phyloP scores from a whole-genome alignment of 257 asterid species.

The Ilex aquifolium region DNA sequence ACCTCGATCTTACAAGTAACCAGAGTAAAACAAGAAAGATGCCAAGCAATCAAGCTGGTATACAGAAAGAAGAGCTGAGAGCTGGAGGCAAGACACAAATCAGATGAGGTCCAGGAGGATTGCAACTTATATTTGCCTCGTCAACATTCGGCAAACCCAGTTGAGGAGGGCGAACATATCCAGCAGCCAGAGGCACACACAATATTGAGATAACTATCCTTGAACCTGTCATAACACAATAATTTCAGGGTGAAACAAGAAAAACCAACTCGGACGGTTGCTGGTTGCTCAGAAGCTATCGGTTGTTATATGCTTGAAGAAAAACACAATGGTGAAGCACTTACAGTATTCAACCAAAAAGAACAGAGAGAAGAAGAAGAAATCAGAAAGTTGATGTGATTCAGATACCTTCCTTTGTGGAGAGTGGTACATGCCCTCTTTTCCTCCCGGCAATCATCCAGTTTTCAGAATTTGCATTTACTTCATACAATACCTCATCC shows the following conservation, averaged over 20 bases:
- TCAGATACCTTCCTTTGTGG: constrained; percentile 66
- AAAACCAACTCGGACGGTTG: neutral
- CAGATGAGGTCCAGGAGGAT: constrained; percentile 93
- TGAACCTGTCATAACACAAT: constrained; percentile 51
- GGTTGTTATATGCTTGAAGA: neutral
- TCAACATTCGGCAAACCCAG: constrained; percentile 70
- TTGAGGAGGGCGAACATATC: constrained; percentile 91
- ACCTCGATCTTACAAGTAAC: neutral
- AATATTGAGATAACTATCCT: constrained; percentile 65
- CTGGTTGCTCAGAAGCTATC: too few species aligned
- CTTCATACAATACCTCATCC: constrained; percentile 88
- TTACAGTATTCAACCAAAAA: neutral
- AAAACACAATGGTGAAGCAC: neutral
- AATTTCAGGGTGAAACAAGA: constrained; percentile 6
- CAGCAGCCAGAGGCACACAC: constrained; percentile 91
- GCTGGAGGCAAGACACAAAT: constrained; percentile 85
- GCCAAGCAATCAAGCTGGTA: constrained; percentile 40
- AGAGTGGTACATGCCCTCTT: constrained; percentile 71
- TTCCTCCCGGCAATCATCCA: constrained; percentile 99
- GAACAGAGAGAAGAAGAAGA: neutral
- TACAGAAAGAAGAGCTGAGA: constrained; percentile 88
- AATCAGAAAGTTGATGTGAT: neutral
- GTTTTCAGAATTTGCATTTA: constrained; percentile 68
- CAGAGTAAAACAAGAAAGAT: neutral
- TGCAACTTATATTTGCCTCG: constrained; percentile 73